Base-by-base conservation (phyloP, 2,329 filamentous ascomycete species). In the Ceratocystis harringtonii region DNA sequence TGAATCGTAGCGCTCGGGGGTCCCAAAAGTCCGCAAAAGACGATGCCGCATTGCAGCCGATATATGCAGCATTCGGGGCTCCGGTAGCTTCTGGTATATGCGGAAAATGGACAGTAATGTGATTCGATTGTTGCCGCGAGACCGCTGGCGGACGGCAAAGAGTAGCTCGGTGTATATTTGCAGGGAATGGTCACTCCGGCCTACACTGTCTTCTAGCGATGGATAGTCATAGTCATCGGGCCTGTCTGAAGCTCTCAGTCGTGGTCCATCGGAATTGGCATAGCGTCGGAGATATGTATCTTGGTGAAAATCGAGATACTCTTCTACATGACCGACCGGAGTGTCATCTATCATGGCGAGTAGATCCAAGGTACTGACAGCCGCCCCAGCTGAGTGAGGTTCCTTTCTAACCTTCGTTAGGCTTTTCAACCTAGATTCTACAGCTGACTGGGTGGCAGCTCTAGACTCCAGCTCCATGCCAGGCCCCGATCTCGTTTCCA, bases 21-120 rank as follows among this genome's bases (percentile, higher is more conserved):
- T 80, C 22, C 87, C 85, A 68, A 96, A 82, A 52, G 85, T 81
- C 65, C 82, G 83, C 63, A 95, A 77, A 22, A 95, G 77, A 6
- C 78, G 74, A 64, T 85, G 84, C 19, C 91, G 82, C 61, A 84
- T 75, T 12, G 74, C 71, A 67, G 77, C 76, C 7, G 76, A 75
- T 1, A 86, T 71, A 63, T 80, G 74, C 3, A 79, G 71, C 75
- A 82, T 80, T 48, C 80, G 77, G 4, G 78, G 80, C 65, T 81
- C 77, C 0, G 81, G 81, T 7, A 85, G 70, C 44, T 74, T 71
- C 30, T 74, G 71, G 71, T 84, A 85, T 1, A 78, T 68, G 1
- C 77, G 73, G 70, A 80, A 81, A 68, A 84, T 76, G 1, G 71
- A 69, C 41, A 78, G 78, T 58, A 79, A 74, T 22, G 75, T 72